phyloP scores from a whole-genome alignment of 2,329 filamentous ascomycete genomes.

The Sporothrix mexicana region DNA sequence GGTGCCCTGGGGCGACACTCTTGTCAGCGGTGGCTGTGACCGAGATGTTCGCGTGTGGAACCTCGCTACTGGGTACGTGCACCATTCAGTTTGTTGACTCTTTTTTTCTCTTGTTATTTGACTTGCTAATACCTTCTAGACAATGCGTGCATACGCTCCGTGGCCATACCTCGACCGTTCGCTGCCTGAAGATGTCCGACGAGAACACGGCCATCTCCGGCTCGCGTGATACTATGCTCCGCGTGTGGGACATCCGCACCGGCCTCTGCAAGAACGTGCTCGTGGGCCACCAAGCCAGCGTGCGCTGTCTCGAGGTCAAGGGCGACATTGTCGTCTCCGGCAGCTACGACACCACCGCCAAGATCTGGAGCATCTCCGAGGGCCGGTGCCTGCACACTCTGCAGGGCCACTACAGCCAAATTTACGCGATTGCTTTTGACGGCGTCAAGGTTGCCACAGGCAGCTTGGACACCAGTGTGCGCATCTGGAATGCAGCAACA shows the following conservation, averaged over 20 bases:
- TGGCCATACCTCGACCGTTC: constrained; percentile 94
- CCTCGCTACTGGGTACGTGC: constrained; percentile 82
- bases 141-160: constrained; percentile 80
- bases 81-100: neutral
- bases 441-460: constrained; percentile 92
- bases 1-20: constrained; percentile 94
- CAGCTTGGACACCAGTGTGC: constrained; percentile 92
- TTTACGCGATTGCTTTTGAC: constrained; percentile 98
- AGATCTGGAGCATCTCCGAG: constrained; percentile 97
- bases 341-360: constrained; percentile 95
- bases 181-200: constrained; percentile 97
- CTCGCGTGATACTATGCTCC: constrained; percentile 89
- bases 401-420: constrained; percentile 95
- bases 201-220: constrained; percentile 93
- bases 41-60: constrained; percentile 97
- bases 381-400: constrained; percentile 90
- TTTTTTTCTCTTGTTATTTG: neutral
- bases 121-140: constrained; percentile 53
- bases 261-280: constrained; percentile 90
- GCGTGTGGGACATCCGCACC: constrained; percentile 91
- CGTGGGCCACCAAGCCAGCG: constrained; percentile 93
- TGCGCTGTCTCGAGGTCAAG: constrained; percentile 93
- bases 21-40: constrained; percentile 96
- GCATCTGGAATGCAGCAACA: constrained; percentile 92
- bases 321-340: constrained; percentile 97